Percentiles rank a stretch among this genome's conserved stretches.
phyloP scores from a whole-genome alignment of 768 basidiomycete species.

The Mrakia frigida region DNA sequence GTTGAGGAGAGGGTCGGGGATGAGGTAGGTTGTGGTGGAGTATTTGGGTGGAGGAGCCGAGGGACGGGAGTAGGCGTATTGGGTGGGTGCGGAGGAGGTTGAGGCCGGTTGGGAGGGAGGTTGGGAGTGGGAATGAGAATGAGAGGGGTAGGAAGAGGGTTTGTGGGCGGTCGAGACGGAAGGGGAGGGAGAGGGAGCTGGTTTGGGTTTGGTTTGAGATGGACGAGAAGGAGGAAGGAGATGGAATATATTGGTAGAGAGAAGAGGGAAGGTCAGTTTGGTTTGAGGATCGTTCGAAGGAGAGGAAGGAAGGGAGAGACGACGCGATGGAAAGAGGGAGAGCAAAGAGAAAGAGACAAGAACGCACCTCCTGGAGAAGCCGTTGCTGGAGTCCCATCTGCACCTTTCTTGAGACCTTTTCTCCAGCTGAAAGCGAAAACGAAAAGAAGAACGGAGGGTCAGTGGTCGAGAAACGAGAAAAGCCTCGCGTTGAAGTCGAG shows the following conservation, averaged over 20 bases:
- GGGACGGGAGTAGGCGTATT: conserved; percentile 2
- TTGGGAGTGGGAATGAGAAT: not conserved
- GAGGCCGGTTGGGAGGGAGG: not conserved
- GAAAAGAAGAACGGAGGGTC: no score
- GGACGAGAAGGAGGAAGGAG: not conserved
- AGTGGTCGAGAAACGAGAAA: no score
- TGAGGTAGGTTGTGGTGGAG: conserved; percentile 9
- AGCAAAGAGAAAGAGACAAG: not conserved
- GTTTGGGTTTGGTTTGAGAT: not conserved
- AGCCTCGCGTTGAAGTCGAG: no score
- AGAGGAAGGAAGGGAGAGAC: not conserved
- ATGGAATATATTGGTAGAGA: not conserved
- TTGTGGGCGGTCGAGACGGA: not conserved
- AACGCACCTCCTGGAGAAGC: not conserved
- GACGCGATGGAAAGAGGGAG: no score
- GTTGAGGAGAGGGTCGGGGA: conserved; percentile 5
- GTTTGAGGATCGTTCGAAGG: no score
- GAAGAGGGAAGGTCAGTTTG: not conserved
- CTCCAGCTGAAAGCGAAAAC: not conserved
- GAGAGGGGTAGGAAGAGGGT: not conserved
- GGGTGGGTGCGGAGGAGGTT: not conserved
- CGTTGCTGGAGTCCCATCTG: not conserved
- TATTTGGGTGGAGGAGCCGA: not conserved
- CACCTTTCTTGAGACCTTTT: not conserved
- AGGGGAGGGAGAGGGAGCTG: not conserved